Conservation (phyloP, 2,329 filamentous ascomycete species). For the Diaporthe sp. region DNA sequence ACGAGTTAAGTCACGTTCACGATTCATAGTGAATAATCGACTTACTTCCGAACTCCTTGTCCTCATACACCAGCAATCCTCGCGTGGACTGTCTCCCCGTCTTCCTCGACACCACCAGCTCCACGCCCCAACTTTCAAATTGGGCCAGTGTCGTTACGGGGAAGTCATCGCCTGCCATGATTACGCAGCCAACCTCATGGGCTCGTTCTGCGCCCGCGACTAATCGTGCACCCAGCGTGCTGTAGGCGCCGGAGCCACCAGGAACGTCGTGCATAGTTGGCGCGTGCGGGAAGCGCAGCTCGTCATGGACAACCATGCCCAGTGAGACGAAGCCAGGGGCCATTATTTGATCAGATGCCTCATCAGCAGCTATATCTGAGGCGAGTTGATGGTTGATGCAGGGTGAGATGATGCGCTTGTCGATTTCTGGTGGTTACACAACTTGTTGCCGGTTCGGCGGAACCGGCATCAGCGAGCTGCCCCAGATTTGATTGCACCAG, state of each 20-base stretch:
- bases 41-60: conserved; percentile 22
- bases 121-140: conserved; percentile 24
- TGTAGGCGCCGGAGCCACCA: conserved; percentile 50
- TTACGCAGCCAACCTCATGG: conserved; percentile 10
- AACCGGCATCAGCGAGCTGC: background rate
- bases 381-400: background rate
- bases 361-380: too few species aligned
- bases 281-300: conserved; percentile 47
- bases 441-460: background rate
- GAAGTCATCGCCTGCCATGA: conserved; percentile 33
- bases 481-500: too few species aligned
- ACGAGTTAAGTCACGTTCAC: conserved; percentile 39
- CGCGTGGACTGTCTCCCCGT: conserved; percentile 22
- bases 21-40: background rate
- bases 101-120: conserved; percentile 4
- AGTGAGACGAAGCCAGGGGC: conserved; percentile 46
- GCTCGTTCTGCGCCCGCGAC: conserved; percentile 13
- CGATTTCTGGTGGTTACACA: background rate
- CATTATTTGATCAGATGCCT: background rate
- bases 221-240: conserved; percentile 43
- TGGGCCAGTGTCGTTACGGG: background rate
- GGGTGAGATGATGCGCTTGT: background rate
- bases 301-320: conserved; percentile 51
- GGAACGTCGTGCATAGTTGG: conserved; percentile 45
- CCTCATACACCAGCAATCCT: conserved; percentile 32